Evolutionary conservation across 495 filamentous ascomycete genomes (phyloP).

Genomic region (Aspergillus conjunctus): DNA sequence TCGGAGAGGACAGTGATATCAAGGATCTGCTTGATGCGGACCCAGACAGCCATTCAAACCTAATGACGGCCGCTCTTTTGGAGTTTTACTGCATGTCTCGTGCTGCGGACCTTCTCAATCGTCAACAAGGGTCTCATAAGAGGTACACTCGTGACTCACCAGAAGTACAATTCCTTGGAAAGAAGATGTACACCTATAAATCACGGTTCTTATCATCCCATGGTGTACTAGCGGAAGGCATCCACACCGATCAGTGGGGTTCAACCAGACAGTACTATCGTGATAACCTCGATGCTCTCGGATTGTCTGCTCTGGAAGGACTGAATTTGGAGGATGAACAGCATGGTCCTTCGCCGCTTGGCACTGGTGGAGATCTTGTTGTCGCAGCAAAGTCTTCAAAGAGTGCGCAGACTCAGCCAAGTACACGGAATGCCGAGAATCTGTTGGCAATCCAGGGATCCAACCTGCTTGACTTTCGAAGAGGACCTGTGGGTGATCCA

Average conservation of each 20-base stretch:
- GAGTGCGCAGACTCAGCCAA: slow-evolving; percentile 15
- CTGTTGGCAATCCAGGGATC: slow-evolving; percentile 14
- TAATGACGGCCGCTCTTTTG: slow-evolving; percentile 49
- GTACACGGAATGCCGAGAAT: slow-evolving; percentile 6
- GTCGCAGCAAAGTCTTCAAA: slow-evolving; percentile 26
- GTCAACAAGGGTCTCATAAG: slow-evolving; percentile 34
- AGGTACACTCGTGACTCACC: slow-evolving; percentile 46
- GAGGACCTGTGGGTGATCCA: slow-evolving; percentile 23
- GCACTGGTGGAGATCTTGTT: slow-evolving; percentile 26
- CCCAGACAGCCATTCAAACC: slow-evolving; percentile 40
- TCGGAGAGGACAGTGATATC: slow-evolving; percentile 24
- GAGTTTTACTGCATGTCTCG: slow-evolving; percentile 50
- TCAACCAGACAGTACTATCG: slow-evolving; percentile 46
- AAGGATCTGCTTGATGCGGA: slow-evolving; percentile 33
- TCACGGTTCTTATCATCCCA: slow-evolving; percentile 44
- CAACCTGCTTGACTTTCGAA: slow-evolving; percentile 20
- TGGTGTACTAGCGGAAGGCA: slow-evolving; percentile 43
- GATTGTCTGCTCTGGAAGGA: slow-evolving; percentile 40
- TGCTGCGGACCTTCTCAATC: slow-evolving; percentile 50
- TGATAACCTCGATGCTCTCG: slow-evolving; percentile 46
- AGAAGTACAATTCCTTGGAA: slow-evolving; percentile 45
- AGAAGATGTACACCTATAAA: slow-evolving; percentile 45
- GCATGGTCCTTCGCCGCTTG: slow-evolving; percentile 21
- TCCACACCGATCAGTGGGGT: slow-evolving; percentile 40
- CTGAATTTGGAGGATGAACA: slow-evolving; percentile 32